Percentiles rank a stretch among this genome's conserved stretches.
phyloP scores from a whole-genome alignment of 2,329 filamentous ascomycete genomes.

The Calonectria montana region DNA sequence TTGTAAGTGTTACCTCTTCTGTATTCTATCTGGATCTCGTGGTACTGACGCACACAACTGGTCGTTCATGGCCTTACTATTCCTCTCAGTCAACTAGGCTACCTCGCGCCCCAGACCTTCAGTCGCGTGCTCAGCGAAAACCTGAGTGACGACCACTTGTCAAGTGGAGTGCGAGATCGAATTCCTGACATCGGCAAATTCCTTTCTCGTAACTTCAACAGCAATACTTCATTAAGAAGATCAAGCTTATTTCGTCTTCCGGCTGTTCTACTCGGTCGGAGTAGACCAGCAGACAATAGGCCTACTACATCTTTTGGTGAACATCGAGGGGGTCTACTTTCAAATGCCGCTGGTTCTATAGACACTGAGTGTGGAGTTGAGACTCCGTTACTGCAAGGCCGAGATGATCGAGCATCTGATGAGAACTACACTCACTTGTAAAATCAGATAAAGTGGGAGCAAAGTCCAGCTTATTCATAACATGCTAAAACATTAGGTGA shows the following conservation, averaged over 20 bases:
- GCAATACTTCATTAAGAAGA: not conserved
- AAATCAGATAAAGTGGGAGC: no score
- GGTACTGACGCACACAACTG: slow-evolving; percentile 21
- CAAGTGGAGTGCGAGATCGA: no score
- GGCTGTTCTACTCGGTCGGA: not conserved
- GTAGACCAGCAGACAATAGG: not conserved
- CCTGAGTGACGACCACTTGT: slow-evolving; percentile 23
- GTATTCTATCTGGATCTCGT: rapidly evolving
- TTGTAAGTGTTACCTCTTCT: slow-evolving; percentile 66
- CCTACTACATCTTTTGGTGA: not conserved
- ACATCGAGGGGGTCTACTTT: no score
- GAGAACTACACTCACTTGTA: not conserved
- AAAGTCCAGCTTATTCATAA: not conserved
- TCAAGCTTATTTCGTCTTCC: not conserved
- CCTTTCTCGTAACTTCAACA: not conserved
- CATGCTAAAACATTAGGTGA: not conserved
- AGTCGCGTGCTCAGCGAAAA: slow-evolving; percentile 44
- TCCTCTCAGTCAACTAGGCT: slow-evolving; percentile 75
- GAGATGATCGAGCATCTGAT: no score
- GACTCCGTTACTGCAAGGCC: not conserved
- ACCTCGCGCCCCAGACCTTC: slow-evolving; percentile 73
- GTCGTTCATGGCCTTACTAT: slow-evolving; percentile 86
- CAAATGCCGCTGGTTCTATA: no score
- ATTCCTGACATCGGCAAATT: not conserved
- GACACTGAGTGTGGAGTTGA: not conserved